phyloP scores from a whole-genome alignment of 2,329 filamentous ascomycete species.

The Alternaria ethzedia region DNA sequence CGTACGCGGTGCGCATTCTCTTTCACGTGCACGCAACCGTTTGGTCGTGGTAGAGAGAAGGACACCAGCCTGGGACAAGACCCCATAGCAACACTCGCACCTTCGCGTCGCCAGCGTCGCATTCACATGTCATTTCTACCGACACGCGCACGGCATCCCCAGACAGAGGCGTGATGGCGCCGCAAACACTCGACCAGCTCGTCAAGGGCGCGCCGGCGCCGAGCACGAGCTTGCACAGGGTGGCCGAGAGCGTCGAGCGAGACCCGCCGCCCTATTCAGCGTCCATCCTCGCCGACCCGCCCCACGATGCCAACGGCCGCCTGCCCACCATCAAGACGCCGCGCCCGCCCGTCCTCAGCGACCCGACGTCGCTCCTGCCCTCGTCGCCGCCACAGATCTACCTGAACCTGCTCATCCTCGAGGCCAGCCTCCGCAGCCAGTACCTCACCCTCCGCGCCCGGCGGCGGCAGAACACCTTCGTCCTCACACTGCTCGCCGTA shows the following conservation, averaged over 20 bases:
- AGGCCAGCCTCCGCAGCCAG: slow-evolving; percentile 89
- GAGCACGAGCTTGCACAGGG: slow-evolving; percentile 51
- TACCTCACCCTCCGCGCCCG: slow-evolving; percentile 89
- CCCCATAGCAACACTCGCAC: not conserved
- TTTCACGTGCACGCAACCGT: not conserved
- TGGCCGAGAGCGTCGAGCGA: slow-evolving; percentile 11
- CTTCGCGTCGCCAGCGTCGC: not conserved
- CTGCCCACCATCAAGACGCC: slow-evolving; percentile 46
- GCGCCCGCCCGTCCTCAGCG: slow-evolving; percentile 55
- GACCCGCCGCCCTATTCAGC: slow-evolving; percentile 22
- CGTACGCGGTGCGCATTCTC: not conserved
- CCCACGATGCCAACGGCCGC: slow-evolving; percentile 49
- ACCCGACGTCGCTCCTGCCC: slow-evolving; percentile 82
- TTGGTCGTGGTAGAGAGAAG: not conserved
- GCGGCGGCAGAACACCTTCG: slow-evolving; percentile 90
- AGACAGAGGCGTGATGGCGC: slow-evolving; percentile 15
- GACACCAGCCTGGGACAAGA: not conserved
- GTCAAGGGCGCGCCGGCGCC: slow-evolving; percentile 86
- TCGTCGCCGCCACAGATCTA: slow-evolving; percentile 96
- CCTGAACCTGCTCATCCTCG: slow-evolving; percentile 95
- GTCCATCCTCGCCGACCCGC: slow-evolving; percentile 18
- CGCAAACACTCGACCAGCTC: slow-evolving; percentile 74
- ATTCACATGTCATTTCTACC: slow-evolving; percentile 10
- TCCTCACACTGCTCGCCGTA: slow-evolving; percentile 75
- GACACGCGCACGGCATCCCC: not conserved